Base-by-base conservation (phyloP, 768 basidiomycete genomes). In the Rickenella mellea region DNA sequence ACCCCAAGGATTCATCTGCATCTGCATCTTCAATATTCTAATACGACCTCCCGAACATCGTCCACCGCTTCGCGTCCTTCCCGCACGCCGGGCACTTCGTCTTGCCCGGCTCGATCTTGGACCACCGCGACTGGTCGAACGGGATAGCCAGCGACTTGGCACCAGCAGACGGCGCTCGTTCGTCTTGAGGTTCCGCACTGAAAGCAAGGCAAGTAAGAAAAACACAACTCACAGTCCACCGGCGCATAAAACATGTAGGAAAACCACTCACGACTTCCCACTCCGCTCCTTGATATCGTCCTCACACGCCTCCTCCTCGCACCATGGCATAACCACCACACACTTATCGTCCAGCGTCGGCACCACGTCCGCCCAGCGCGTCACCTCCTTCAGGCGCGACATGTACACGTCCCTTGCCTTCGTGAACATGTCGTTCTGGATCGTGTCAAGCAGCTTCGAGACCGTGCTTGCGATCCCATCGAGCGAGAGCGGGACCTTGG, bases 271-370 rank as follows among this genome's bases (percentile, higher is more conserved):
- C 88, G 83, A 77, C 60, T 78, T 70, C 43, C 79, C 89, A 56
- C 83, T 89, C 48, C 87, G 73, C 54, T 98, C 91, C 70, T 99
- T 98, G 72, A 99, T 97, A 54, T 92, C 88, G 58, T 99, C 94
- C 62, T 99, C 96, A 56, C 96, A 99, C 11, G 71, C 73, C 57
- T 87, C 88, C 15, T 68, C 73, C 63, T 98, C 91, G 62, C 96
- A 98, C 96, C 96, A 99, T 3, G 96, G 96, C 45, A 98, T 76
- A 42, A 84, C 84, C 17, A 83, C 79, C 27, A 91, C 71, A 56
- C 80, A 80, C 68, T 96, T 97, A 58, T 70, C 69, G 61, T 99
- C 94, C 31, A 99, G 69, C 7, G 83, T 73, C 4, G 93, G 90
- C 12, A 99, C 93, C 42, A 98, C 69, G 44, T 97, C 83, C 35